Conservation (phyloP, 331 rosid species). For the Malus hybrid region DNA sequence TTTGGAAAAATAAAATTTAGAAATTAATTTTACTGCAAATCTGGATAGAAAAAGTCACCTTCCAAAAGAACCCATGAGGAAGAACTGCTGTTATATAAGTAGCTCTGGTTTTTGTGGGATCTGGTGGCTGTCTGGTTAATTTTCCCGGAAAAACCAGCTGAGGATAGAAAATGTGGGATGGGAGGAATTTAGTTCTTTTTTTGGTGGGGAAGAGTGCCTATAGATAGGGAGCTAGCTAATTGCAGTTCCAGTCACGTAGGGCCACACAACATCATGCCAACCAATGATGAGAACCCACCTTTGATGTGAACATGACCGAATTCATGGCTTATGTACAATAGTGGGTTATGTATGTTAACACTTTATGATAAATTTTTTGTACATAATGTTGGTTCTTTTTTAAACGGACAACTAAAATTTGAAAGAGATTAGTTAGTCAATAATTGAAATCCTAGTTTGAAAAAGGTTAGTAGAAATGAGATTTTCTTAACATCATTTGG, state of each 20-base stretch:
- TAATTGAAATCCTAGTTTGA: too few relatives aligned
- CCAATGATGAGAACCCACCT: neutral
- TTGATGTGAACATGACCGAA: too few relatives aligned
- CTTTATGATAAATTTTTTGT: too few relatives aligned
- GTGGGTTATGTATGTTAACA: too few relatives aligned
- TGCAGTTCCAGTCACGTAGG: neutral
- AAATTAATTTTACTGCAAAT: neutral
- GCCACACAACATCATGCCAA: neutral
- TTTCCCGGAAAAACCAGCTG: slow-evolving; percentile 7
- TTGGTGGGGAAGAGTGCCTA: neutral
- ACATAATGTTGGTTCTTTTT: too few relatives aligned
- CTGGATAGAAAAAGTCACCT: slow-evolving; percentile 11
- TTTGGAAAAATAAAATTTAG: too few relatives aligned
- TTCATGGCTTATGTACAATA: too few relatives aligned
- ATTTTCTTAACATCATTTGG: too few relatives aligned
- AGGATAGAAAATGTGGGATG: neutral
- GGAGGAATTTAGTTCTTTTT: neutral
- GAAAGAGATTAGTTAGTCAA: too few relatives aligned
- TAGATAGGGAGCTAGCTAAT: neutral
- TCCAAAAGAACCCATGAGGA: slow-evolving; percentile 27
- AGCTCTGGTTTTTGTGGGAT: neutral
- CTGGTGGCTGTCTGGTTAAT: slow-evolving; percentile 21
- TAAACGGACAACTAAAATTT: too few relatives aligned
- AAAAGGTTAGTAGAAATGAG: too few relatives aligned
- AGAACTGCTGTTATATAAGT: neutral